A percentile compares a stretch with the other conserved stretches of the same genome.
Conservation (phyloP, 306 rosid genomes). For the Cucumis melo region DNA sequence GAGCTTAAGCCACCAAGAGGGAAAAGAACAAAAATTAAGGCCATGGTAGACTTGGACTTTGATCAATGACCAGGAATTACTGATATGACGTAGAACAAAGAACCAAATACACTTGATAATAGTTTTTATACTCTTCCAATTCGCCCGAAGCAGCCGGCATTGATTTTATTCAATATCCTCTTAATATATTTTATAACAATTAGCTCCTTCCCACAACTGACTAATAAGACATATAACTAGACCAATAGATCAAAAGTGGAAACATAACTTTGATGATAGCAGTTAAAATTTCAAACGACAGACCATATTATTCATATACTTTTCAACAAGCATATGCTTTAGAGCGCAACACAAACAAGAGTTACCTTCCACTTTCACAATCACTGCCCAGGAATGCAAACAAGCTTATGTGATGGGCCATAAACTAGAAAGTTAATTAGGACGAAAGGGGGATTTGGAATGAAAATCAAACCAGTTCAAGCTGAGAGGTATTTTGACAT, state of each 20-base stretch:
- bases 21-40: background rate
- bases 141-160: background rate
- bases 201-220: too few relatives aligned
- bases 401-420: background rate
- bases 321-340: background rate
- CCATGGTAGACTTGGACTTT: background rate
- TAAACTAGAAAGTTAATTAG: background rate
- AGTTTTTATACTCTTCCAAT: too few relatives aligned
- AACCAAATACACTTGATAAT: background rate
- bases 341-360: background rate
- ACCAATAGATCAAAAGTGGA: too few relatives aligned
- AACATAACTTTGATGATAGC: background rate
- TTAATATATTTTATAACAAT: too few relatives aligned
- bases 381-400: background rate
- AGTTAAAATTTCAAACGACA: background rate
- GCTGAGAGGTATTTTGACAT: constrained; percentile 46
- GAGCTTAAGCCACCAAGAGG: background rate
- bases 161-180: background rate
- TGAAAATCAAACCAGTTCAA: constrained; percentile 5
- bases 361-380: background rate
- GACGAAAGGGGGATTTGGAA: background rate
- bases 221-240: too few relatives aligned
- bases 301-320: background rate
- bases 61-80: background rate
- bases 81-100: background rate